Evolutionary conservation across 345 rosid species (phyloP).

Genomic region (Cardamine occulta): DNA sequence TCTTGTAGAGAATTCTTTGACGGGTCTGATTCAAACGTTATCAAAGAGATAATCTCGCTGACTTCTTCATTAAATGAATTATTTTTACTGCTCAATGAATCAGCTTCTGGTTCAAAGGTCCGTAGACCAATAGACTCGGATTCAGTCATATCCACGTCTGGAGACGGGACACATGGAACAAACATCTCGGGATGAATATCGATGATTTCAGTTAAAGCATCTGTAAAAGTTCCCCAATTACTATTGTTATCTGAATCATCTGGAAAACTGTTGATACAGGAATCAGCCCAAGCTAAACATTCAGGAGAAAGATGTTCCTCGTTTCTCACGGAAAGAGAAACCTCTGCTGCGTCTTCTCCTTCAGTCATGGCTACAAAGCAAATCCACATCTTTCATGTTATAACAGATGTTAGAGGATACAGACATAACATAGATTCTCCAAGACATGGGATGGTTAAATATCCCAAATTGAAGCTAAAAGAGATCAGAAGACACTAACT

Average conservation of each 20-base stretch:
- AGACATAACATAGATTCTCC: slow-evolving; percentile 1
- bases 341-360: slow-evolving; percentile 24
- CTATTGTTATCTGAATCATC: slow-evolving; percentile 45
- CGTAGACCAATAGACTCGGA: not conserved
- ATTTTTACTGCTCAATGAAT: not conserved
- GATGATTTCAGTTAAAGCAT: slow-evolving; percentile 59
- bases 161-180: slow-evolving; percentile 14
- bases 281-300: slow-evolving; percentile 73
- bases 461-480: not conserved
- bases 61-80: slow-evolving; percentile 30
- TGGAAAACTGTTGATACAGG: slow-evolving; percentile 57
- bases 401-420: not conserved
- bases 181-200: slow-evolving; percentile 48
- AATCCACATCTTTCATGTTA: slow-evolving; percentile 12
- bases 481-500: not conserved
- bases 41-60: slow-evolving; percentile 23
- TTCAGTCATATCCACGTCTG: slow-evolving; percentile 37
- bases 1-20: slow-evolving; percentile 40
- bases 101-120: slow-evolving; percentile 29
- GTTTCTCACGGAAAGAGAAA: slow-evolving; percentile 19
- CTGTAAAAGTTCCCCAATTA: slow-evolving; percentile 57
- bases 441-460: not conserved
- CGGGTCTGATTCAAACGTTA: slow-evolving; percentile 37
- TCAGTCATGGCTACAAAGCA: slow-evolving; percentile 35
- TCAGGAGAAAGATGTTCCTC: slow-evolving; percentile 55